phyloP scores from a whole-genome alignment of 2,329 filamentous ascomycete genomes.

The Colletotrichum euphorbiae region DNA sequence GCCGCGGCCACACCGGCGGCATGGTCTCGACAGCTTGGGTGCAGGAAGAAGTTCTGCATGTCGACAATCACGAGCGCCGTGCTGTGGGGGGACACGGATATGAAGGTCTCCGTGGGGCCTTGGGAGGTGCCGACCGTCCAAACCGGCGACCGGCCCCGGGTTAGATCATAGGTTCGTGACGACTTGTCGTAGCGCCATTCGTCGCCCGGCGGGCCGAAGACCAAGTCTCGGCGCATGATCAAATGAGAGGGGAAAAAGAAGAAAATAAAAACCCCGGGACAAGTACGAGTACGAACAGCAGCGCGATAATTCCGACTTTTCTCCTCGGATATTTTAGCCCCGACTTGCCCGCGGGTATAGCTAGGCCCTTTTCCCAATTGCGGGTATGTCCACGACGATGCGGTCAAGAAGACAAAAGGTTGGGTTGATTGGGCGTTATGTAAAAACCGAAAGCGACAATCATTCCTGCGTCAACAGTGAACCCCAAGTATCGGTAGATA shows the following conservation, averaged over 20 bases:
- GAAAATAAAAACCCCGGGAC: neutral
- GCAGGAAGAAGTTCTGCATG: constrained; percentile 66
- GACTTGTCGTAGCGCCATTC: constrained; percentile 32
- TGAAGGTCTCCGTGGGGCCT: constrained; percentile 36
- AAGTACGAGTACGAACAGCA: neutral
- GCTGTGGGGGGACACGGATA: constrained; percentile 54
- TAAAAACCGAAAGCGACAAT: constrained; percentile 1
- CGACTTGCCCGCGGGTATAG: constrained; percentile 28
- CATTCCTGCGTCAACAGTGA: constrained; percentile 11
- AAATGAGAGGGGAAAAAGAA: neutral
- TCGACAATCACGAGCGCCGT: constrained; percentile 64
- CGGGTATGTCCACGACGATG: constrained; percentile 14
- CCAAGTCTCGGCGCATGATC: constrained; percentile 29
- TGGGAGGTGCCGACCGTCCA: constrained; percentile 34
- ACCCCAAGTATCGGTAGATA: constrained; percentile 16
- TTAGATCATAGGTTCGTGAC: constrained; percentile 39
- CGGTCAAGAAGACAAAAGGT: neutral
- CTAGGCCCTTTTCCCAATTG: constrained; percentile 21
- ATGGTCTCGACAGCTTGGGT: constrained; percentile 48
- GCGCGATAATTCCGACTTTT: constrained; percentile 16
- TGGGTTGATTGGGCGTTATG: constrained; percentile 12
- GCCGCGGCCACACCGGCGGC: constrained; percentile 55
- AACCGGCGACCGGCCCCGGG: constrained; percentile 31
- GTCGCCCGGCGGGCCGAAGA: constrained; percentile 38
- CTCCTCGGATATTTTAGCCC: constrained; percentile 32